Evolutionary conservation across 2,329 filamentous ascomycete species (phyloP), one percentile per base, ranked within the genome.

Genomic region (Stemphylium beticola): DNA sequence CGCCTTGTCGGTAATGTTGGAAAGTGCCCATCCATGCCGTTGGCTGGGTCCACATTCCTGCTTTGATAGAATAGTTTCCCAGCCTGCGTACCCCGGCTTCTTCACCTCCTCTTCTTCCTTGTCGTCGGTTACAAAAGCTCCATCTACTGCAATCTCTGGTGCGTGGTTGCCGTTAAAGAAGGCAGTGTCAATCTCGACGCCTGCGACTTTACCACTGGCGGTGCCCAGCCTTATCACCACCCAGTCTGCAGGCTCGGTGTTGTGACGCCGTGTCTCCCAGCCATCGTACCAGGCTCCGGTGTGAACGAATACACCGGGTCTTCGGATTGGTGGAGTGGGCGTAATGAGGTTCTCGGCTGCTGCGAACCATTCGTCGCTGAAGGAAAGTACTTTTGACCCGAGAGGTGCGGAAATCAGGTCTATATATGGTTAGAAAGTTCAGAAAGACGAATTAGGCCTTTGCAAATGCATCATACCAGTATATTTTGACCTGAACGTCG

Each of bases 111-210:
- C 82, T 61, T 90, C 87, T 62, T 85, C 79, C 18, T 80, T 78
- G 62, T 83, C 51, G 22, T 60, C 41, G 61, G 80, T 84, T 15
- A 66, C 54, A 77, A 91, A 92, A 72, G 86, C 86, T 40, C 89
- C 91, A 73, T 93, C 87, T 15, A 95, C 88, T 0, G 87, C 90
- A 67, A 93, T 85, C 61, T 87, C 88, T 1, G 90, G 90, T 6
- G 90, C 91, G 70, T 93, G 88, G 77, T 93, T 93, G 56, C 91
- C 91, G 55, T 84, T 87, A 81, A 93, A 95, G 79, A 87, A 91
- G 44, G 89, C 86, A 2, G 91, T 93, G 76, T 93, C 90, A 60
- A 93, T 82, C 77, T 93, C 91, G 42, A 93, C 79, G 14, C 91
- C 91, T 55, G 85, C 82, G 24, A 93, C 84, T 14, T 82, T 87